Percentiles rank a stretch among this genome's conserved stretches.
phyloP scores from a whole-genome alignment of 768 basidiomycete genomes.

The Scleroderma bovista region DNA sequence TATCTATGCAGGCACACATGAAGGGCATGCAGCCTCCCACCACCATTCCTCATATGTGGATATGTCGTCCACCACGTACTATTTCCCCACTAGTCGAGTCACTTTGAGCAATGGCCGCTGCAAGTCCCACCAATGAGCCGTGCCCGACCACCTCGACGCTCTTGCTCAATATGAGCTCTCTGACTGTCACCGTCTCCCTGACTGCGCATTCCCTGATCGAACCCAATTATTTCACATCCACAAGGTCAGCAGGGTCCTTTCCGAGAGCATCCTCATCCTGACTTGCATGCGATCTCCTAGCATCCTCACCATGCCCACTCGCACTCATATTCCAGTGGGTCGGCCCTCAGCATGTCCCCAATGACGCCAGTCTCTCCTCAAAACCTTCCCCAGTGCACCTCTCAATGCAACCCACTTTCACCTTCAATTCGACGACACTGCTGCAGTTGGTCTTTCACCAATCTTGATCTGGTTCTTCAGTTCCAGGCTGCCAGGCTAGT shows the following conservation, averaged over 20 bases:
- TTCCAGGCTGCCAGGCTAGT: conserved; percentile 35
- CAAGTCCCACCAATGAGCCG: conserved; percentile 6
- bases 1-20: too few species aligned
- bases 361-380: conserved; percentile 56
- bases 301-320: conserved; percentile 14
- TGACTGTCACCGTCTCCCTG: conserved; percentile 64
- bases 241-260: conserved; percentile 39
- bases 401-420: conserved; percentile 37
- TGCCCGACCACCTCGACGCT: conserved; percentile 36
- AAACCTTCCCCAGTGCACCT: conserved; percentile 37
- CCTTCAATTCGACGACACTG: conserved; percentile 44
- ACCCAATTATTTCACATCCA: conserved; percentile 37
- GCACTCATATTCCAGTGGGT: conserved; percentile 15
- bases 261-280: conserved; percentile 45
- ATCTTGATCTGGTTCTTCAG: conserved; percentile 26
- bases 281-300: conserved; percentile 42
- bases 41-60: too few species aligned
- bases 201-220: conserved; percentile 60
- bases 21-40: too few species aligned
- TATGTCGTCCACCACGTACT: conserved; percentile 19
- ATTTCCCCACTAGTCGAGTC: conserved; percentile 11
- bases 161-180: conserved; percentile 62
- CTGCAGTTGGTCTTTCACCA: conserved; percentile 19
- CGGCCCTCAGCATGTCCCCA: conserved; percentile 36
- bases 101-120: conserved; percentile 7